Percentiles rank a stretch among this genome's conserved stretches.
Conservation (phyloP, 805 yeast species). For the Pichia nakasei region DNA sequence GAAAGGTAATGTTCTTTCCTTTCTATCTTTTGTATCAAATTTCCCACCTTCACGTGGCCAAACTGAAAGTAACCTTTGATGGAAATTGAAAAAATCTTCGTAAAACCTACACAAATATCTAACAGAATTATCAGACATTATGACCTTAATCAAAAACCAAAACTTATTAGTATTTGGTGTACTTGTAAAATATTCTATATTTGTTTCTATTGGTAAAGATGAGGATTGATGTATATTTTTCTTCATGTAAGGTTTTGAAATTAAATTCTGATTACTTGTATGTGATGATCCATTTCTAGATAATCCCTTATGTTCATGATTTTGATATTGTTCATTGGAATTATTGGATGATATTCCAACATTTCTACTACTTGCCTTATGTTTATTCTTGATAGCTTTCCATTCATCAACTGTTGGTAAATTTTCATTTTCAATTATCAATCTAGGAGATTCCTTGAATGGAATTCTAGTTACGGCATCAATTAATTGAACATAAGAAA, state of each 20-base stretch:
- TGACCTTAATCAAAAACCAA: slow-evolving; percentile 73
- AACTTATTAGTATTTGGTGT: slow-evolving; percentile 84
- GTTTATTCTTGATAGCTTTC: slow-evolving; percentile 85
- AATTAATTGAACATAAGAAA: slow-evolving; percentile 75
- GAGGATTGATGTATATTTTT: slow-evolving; percentile 3
- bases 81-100: slow-evolving; percentile 94
- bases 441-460: slow-evolving; percentile 42
- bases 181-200: slow-evolving; percentile 70
- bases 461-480: slow-evolving; percentile 62
- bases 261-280: not conserved
- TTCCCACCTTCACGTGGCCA: slow-evolving; percentile 93
- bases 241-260: not conserved
- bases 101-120: slow-evolving; percentile 80
- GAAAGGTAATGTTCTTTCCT: slow-evolving; percentile 76
- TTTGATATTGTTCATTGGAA: not conserved
- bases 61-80: slow-evolving; percentile 67
- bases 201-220: slow-evolving; percentile 44
- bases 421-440: slow-evolving; percentile 47
- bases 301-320: not conserved
- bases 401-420: slow-evolving; percentile 94
- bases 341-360: slow-evolving; percentile 17
- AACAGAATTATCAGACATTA: slow-evolving; percentile 55
- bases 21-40: slow-evolving; percentile 59
- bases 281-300: slow-evolving; percentile 12
- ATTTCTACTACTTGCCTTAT: slow-evolving; percentile 71